These are phyloP conservation scores for Diaporthe vexans DNA, from an alignment of 2,329 filamentous ascomycete genomes.

Conservation along the genomic window DNA sequence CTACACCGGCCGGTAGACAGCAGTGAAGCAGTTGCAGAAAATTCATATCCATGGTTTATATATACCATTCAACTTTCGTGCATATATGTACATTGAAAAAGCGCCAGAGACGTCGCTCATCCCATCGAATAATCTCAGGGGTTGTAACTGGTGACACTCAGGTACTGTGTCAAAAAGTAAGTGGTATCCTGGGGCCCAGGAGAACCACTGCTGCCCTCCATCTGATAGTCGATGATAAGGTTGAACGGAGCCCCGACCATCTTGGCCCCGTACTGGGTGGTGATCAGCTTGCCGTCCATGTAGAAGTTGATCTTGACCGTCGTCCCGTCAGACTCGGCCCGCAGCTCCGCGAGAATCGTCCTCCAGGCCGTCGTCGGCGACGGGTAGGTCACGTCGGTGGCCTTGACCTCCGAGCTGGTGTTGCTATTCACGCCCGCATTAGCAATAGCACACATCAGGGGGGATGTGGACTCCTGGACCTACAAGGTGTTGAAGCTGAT, in stretches of 20 bases:
- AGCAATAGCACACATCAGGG: neutral
- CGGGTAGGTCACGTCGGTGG: constrained; percentile 61
- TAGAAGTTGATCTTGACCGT: constrained; percentile 66
- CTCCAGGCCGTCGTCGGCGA: constrained; percentile 59
- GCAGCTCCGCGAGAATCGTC: constrained; percentile 62
- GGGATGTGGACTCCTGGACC: neutral
- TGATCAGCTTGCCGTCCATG: constrained; percentile 61
- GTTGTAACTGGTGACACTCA: constrained; percentile 44
- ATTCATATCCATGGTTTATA: neutral
- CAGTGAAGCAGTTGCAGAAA: neutral
- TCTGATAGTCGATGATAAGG: constrained; percentile 47
- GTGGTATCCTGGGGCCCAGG: constrained; percentile 41
- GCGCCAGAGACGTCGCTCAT: neutral
- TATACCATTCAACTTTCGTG: neutral
- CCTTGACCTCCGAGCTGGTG: constrained; percentile 57
- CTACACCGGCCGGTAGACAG: neutral
- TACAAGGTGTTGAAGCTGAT: constrained; percentile 66
- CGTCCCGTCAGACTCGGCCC: constrained; percentile 60
- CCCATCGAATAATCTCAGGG: constrained; percentile 13
- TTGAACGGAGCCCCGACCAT: constrained; percentile 61
- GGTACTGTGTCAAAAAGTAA: constrained; percentile 42
- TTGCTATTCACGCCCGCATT: constrained; percentile 45
- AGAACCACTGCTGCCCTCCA: constrained; percentile 43
- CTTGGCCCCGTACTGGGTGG: constrained; percentile 61
- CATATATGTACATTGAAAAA: constrained; percentile 20